Percentiles rank a stretch among this genome's conserved stretches.
These are phyloP conservation scores for Kingdonia uniflora DNA, from an alignment of 164 flowering plant species.

Conservation along the genomic window DNA sequence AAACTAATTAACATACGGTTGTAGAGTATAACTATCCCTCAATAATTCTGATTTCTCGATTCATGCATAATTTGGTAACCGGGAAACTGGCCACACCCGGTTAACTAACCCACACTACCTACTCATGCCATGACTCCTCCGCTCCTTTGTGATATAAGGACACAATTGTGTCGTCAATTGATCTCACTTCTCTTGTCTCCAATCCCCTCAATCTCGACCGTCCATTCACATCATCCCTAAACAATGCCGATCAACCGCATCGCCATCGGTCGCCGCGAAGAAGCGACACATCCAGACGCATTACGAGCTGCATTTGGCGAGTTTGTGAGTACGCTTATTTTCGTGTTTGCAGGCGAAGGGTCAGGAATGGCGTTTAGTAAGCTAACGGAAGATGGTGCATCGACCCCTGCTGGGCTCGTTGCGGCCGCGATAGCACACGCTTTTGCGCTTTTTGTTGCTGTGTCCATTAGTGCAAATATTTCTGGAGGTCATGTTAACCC, in stretches of 20 bases:
- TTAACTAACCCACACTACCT: background rate
- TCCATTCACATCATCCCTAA: background rate
- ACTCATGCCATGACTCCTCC: background rate
- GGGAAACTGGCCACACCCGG: background rate
- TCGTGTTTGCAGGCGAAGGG: conserved; percentile 7
- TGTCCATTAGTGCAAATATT: conserved; percentile 7
- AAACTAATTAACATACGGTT: background rate
- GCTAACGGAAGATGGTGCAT: background rate
- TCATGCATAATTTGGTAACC: background rate
- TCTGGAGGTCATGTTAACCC: conserved; percentile 12
- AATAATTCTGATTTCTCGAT: background rate
- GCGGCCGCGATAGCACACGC: conserved; percentile 6
- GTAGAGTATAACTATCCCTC: background rate
- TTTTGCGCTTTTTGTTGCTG: conserved; percentile 5
- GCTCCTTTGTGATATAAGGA: too few relatives aligned
- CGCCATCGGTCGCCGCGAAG: background rate
- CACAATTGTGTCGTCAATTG: too few relatives aligned
- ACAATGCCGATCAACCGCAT: conserved; percentile 4
- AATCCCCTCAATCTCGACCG: background rate
- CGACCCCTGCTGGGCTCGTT: conserved; percentile 1
- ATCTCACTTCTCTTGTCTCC: too few relatives aligned
- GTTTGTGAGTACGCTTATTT: conserved; percentile 4
- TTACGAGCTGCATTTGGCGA: conserved; percentile 9
- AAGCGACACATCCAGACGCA: conserved; percentile 1
- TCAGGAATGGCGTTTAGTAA: conserved; percentile 8